A percentile compares a stretch with the other conserved stretches of the same genome.
Evolutionary conservation across 1,139 yeast genomes (phyloP).

Genomic region (Diutina sp.): DNA sequence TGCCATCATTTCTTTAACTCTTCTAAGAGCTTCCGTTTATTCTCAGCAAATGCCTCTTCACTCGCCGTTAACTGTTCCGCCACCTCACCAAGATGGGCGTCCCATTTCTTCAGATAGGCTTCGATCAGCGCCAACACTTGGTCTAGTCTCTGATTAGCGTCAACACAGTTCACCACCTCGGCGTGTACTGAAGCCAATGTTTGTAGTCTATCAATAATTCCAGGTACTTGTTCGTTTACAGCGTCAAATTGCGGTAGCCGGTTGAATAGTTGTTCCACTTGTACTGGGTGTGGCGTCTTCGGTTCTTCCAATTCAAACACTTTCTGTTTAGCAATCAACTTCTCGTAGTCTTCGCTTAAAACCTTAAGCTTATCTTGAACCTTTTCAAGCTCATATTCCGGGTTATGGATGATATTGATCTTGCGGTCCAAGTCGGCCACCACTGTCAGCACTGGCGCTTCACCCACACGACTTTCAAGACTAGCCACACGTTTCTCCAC

Average conservation of each 20-base stretch:
- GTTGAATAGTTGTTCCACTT: constrained; percentile 25
- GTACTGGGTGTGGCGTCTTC: constrained; percentile 9
- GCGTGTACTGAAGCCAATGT: constrained; percentile 32
- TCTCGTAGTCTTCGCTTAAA: constrained; percentile 10
- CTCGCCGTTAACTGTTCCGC: constrained; percentile 11
- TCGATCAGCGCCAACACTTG: constrained; percentile 18
- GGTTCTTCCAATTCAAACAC: constrained; percentile 4
- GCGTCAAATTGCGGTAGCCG: constrained; percentile 24
- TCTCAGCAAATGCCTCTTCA: constrained; percentile 3
- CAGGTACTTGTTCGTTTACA: constrained; percentile 24
- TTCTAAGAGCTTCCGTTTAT: neutral
- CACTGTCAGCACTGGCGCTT: constrained; percentile 13
- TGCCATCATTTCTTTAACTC: neutral
- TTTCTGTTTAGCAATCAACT: constrained; percentile 7
- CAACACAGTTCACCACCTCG: constrained; percentile 18
- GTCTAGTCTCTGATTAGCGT: constrained; percentile 21
- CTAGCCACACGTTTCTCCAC: constrained; percentile 14
- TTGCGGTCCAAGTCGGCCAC: constrained; percentile 23
- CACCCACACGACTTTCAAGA: constrained; percentile 14
- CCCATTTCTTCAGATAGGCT: constrained; percentile 29
- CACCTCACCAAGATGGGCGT: constrained; percentile 19
- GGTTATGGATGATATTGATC: constrained; percentile 20
- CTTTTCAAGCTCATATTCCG: constrained; percentile 7
- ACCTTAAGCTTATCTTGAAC: constrained; percentile 11
- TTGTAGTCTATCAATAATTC: constrained; percentile 27